These are phyloP conservation scores for Ophiostoma sp. DNA, from an alignment of 2,329 filamentous ascomycete species.

Conservation along the genomic window DNA sequence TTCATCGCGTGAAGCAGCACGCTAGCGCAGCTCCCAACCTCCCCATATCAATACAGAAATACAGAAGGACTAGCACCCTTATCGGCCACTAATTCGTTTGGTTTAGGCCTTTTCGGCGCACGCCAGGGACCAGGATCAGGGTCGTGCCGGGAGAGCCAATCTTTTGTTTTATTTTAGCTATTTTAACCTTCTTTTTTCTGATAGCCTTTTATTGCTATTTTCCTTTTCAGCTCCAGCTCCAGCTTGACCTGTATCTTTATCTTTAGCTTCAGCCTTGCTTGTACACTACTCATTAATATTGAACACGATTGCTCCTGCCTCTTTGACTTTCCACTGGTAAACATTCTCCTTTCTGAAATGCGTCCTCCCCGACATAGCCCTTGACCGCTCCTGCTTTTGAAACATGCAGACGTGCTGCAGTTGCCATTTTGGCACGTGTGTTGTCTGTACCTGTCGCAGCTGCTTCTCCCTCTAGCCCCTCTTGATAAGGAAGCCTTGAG, in stretches of 20 bases:
- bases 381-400: slow-evolving; percentile 12
- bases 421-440: background rate
- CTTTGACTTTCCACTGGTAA: background rate
- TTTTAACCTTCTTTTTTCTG: background rate
- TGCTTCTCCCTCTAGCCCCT: background rate
- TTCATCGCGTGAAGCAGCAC: background rate
- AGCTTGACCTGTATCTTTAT: background rate
- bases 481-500: background rate
- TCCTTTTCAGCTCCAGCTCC: background rate
- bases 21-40: background rate
- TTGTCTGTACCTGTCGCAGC: too few species aligned
- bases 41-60: background rate
- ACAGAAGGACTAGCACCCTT: background rate
- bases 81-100: background rate
- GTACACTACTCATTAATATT: background rate
- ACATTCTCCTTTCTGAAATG: background rate
- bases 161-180: background rate
- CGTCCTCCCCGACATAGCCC: background rate
- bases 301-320: background rate
- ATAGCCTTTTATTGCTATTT: background rate
- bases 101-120: background rate
- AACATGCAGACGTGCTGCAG: background rate
- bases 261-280: slow-evolving; percentile 1
- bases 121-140: background rate
- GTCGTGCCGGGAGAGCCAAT: background rate